Conservation (phyloP, 2,329 filamentous ascomycete species). For the Shiraia sp. region DNA sequence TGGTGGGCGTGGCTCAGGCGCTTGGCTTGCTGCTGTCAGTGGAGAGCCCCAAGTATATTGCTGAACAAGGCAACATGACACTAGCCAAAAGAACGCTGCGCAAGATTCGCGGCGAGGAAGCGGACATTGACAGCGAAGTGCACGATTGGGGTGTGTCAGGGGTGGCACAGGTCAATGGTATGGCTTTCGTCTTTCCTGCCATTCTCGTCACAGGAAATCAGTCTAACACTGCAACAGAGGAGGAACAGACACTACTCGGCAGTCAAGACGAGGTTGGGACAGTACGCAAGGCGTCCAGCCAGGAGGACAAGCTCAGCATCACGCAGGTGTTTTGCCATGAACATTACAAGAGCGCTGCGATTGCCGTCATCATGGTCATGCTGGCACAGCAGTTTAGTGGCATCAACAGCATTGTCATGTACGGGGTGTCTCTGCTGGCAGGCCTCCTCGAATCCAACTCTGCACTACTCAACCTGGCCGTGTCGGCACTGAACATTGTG, state of each 20-base stretch:
- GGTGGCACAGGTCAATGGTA: slow-evolving; percentile 33
- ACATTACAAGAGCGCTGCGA: slow-evolving; percentile 76
- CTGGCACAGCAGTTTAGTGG: slow-evolving; percentile 86
- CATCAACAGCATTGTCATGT: slow-evolving; percentile 98
- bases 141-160: slow-evolving; percentile 50
- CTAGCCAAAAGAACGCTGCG: slow-evolving; percentile 71
- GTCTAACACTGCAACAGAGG: slow-evolving; percentile 48
- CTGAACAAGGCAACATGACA: slow-evolving; percentile 63
- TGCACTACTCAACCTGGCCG: slow-evolving; percentile 80
- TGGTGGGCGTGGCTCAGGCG: slow-evolving; percentile 69
- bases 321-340: slow-evolving; percentile 66
- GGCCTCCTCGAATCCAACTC: slow-evolving; percentile 81
- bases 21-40: slow-evolving; percentile 71
- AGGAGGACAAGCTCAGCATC: slow-evolving; percentile 48
- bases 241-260: slow-evolving; percentile 72
- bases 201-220: no score
- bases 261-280: slow-evolving; percentile 35
- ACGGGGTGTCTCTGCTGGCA: slow-evolving; percentile 86
- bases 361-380: slow-evolving; percentile 92
- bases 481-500: slow-evolving; percentile 83
- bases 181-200: neutral
- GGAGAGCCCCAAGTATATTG: slow-evolving; percentile 88
- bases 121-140: slow-evolving; percentile 75
- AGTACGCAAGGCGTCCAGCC: slow-evolving; percentile 21
- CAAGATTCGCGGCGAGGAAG: slow-evolving; percentile 71